Conservation (phyloP, 495 filamentous ascomycete genomes). For the Trichoderma virens region DNA sequence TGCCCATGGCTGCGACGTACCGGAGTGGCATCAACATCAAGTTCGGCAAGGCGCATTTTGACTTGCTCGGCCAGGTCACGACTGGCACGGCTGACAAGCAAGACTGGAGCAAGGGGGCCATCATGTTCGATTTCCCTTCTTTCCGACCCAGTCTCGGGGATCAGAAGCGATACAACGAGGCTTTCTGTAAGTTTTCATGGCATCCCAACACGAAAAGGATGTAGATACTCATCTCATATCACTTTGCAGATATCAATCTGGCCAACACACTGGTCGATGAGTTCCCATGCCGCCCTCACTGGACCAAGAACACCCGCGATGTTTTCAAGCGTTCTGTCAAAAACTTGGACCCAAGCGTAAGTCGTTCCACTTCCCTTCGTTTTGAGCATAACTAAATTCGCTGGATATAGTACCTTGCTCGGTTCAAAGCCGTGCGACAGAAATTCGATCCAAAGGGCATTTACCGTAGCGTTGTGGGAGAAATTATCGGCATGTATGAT, state of each 20-base stretch:
- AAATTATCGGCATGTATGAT: conserved; percentile 37
- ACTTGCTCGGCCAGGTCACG: conserved; percentile 42
- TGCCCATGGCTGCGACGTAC: conserved; percentile 40
- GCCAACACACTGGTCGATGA: conserved; percentile 40
- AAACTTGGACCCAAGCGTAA: conserved; percentile 35
- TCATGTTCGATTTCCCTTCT: conserved; percentile 45
- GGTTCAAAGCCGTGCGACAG: conserved; percentile 36
- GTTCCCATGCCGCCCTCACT: conserved; percentile 42
- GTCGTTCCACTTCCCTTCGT: neutral
- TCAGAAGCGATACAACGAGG: conserved; percentile 39
- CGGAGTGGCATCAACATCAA: conserved; percentile 47
- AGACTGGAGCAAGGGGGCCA: conserved; percentile 41
- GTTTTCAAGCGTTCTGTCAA: conserved; percentile 35
- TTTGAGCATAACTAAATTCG: neutral
- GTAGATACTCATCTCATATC: conserved; percentile 12
- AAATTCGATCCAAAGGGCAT: conserved; percentile 40
- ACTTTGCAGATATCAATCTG: conserved; percentile 28
- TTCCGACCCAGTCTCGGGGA: conserved; percentile 36
- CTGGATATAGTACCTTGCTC: conserved; percentile 26
- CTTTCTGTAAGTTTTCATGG: conserved; percentile 35
- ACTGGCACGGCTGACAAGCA: conserved; percentile 35
- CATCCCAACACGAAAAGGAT: neutral
- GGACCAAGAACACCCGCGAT: conserved; percentile 45
- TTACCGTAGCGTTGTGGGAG: conserved; percentile 38
- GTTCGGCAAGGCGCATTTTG: conserved; percentile 40